Percentiles rank a stretch among this genome's conserved stretches.
Conservation (phyloP, 2,329 filamentous ascomycete species). For the Cercospora sp. region DNA sequence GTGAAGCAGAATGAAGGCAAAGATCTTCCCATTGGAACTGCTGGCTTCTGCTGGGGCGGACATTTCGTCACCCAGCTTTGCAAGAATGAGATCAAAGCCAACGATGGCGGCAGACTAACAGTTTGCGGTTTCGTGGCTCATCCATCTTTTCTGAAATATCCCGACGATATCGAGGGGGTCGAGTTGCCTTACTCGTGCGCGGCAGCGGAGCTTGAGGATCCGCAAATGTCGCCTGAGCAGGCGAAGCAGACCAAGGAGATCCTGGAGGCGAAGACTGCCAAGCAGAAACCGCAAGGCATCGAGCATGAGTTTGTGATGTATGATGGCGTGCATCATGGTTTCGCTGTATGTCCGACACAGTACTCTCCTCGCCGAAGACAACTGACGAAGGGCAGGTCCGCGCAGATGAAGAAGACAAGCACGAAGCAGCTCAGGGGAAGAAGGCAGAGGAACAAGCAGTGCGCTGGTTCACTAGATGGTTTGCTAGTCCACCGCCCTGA, state of each 20-base stretch:
- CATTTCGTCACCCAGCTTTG: constrained; percentile 40
- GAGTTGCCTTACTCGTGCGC: constrained; percentile 40
- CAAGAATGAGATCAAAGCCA: constrained; percentile 35
- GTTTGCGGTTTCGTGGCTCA: constrained; percentile 42
- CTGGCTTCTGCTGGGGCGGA: constrained; percentile 38
- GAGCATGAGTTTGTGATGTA: constrained; percentile 44
- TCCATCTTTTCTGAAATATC: constrained; percentile 39
- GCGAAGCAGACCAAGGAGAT: constrained; percentile 39
- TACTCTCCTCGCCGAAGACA: not conserved
- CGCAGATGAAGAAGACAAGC: constrained; percentile 39
- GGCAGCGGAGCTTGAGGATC: constrained; percentile 36
- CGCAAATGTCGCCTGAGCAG: constrained; percentile 36
- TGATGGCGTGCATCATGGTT: constrained; percentile 41
- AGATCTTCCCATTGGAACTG: constrained; percentile 27
- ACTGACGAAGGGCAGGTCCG: constrained; percentile 21
- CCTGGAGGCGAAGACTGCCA: constrained; percentile 39
- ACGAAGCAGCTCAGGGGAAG: constrained; percentile 39
- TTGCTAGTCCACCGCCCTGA: constrained; percentile 24
- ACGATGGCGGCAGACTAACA: constrained; percentile 36
- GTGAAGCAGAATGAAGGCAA: constrained; percentile 35
- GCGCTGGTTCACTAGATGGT: constrained; percentile 42
- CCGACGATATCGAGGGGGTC: constrained; percentile 40
- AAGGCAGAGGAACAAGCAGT: constrained; percentile 44
- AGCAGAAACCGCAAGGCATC: constrained; percentile 37
- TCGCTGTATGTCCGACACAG: constrained; percentile 32